Conservation (phyloP, 2,329 filamentous ascomycete species). For the Scedosporium boydii region DNA sequence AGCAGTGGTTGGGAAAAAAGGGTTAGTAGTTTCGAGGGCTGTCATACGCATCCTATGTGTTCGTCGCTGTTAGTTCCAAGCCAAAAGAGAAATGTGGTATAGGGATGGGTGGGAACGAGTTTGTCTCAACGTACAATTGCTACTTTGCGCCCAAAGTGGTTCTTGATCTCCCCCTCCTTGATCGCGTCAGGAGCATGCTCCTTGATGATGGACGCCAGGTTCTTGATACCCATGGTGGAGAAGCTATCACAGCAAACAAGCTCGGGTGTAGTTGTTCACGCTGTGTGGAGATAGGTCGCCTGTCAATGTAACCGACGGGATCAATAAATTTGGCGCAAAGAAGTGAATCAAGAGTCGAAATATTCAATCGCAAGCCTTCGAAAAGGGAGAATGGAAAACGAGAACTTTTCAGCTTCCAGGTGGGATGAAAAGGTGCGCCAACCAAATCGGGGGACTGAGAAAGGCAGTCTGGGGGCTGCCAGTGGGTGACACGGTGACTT, state of each 20-base stretch:
- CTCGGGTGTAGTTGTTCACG: too few species aligned
- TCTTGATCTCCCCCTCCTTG: conserved; percentile 97
- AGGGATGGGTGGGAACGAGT: not conserved
- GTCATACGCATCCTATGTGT: conserved; percentile 47
- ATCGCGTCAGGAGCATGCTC: conserved; percentile 92
- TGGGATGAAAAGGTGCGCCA: not conserved
- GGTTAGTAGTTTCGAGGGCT: not conserved
- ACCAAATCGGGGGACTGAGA: not conserved
- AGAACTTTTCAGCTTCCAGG: not conserved
- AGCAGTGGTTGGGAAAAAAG: not conserved
- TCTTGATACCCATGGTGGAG: conserved; percentile 52
- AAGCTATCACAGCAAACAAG: not conserved
- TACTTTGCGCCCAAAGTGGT: conserved; percentile 96
- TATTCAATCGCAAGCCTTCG: not conserved
- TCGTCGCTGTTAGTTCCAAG: conserved; percentile 5
- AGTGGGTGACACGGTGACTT: not conserved
- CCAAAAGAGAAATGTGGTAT: not conserved
- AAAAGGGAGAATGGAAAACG: not conserved
- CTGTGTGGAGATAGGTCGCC: too few species aligned
- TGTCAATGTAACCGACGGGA: too few species aligned
- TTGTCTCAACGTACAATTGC: conserved; percentile 63
- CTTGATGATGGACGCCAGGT: conserved; percentile 72
- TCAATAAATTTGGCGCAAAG: too few species aligned
- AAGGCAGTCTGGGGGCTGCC: not conserved
- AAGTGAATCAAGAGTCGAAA: not conserved